Percentiles rank a stretch among this genome's conserved stretches.
Evolutionary conservation across 2,329 filamentous ascomycete genomes (phyloP).

Genomic region (Hypoxylon rubiginosum): DNA sequence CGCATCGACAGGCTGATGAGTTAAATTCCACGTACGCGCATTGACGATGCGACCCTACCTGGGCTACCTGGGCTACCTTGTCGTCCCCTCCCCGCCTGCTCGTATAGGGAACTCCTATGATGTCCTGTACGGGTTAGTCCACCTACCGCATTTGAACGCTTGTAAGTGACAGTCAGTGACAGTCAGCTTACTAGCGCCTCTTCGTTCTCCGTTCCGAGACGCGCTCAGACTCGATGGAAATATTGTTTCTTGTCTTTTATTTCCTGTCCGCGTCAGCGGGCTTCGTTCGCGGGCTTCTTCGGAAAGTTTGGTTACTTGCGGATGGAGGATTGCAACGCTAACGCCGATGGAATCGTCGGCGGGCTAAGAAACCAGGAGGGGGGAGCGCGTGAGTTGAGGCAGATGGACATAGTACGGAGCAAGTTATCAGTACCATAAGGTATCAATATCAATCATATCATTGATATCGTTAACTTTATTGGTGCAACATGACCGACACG

Average conservation of each 20-base stretch:
- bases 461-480: slow-evolving; percentile 5
- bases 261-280: slow-evolving; percentile 6
- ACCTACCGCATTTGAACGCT: slow-evolving; percentile 20
- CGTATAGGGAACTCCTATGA: slow-evolving; percentile 24
- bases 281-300: slow-evolving; percentile 2
- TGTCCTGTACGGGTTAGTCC: slow-evolving; percentile 31
- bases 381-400: not conserved
- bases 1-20: slow-evolving; percentile 27
- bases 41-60: slow-evolving; percentile 23
- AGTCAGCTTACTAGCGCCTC: slow-evolving; percentile 40
- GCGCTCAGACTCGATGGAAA: slow-evolving; percentile 8
- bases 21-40: slow-evolving; percentile 28
- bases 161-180: slow-evolving; percentile 4
- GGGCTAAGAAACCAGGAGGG: not conserved
- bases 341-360: slow-evolving; percentile 11
- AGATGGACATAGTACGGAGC: slow-evolving; percentile 25
- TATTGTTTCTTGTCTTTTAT: not conserved
- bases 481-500: not conserved
- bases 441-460: slow-evolving; percentile 7
- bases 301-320: not conserved
- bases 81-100: slow-evolving; percentile 21
- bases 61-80: slow-evolving; percentile 9
- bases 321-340: slow-evolving; percentile 6
- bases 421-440: not conserved
- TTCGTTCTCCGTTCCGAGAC: not conserved